Evolutionary conservation across 345 rosid genomes (phyloP).

Genomic region (Acer negundo): DNA sequence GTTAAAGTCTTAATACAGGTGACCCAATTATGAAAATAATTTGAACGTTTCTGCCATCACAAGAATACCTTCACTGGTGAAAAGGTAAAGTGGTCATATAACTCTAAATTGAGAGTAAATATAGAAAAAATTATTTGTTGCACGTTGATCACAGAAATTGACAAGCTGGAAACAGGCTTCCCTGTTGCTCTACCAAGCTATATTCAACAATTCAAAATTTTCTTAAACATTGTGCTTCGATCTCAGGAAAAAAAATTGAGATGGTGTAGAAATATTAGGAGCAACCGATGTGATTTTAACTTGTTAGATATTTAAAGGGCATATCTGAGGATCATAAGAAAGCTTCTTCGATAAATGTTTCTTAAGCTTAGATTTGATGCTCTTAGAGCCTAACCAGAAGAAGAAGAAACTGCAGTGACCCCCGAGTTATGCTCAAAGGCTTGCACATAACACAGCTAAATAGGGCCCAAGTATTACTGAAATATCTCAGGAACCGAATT

Average conservation of each 20-base stretch:
- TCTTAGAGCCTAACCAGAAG: background rate
- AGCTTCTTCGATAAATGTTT: background rate
- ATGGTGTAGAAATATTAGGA: background rate
- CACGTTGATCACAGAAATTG: background rate
- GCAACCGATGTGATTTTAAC: background rate
- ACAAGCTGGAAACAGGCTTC: background rate
- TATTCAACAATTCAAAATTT: background rate
- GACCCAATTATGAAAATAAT: too few species aligned
- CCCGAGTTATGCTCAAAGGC: background rate
- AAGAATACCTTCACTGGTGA: background rate
- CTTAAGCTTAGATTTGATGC: background rate
- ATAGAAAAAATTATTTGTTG: background rate
- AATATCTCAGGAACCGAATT: background rate
- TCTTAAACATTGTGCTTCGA: background rate
- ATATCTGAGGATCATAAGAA: background rate
- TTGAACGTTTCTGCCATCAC: background rate
- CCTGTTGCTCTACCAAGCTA: background rate
- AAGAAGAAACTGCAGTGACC: background rate
- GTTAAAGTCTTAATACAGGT: background rate
- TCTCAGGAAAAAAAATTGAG: background rate
- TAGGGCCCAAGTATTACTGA: background rate
- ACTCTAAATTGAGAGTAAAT: background rate
- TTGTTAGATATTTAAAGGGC: background rate
- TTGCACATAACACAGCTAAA: too few species aligned
- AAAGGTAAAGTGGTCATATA: background rate